Conservation (phyloP, 202 grass and related monocot genomes). For the Brachypodium distachyon region DNA sequence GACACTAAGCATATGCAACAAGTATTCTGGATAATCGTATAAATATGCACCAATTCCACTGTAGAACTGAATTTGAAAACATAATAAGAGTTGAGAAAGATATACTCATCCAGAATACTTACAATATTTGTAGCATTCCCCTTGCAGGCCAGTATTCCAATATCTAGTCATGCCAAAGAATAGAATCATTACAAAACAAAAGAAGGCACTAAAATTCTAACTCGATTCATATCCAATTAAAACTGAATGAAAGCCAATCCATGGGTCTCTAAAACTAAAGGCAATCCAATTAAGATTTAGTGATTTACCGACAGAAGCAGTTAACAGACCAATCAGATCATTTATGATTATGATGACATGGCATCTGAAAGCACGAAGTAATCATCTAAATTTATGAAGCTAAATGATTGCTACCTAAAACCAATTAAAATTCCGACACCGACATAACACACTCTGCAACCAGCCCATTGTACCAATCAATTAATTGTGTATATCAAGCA, state of each 20-base stretch:
- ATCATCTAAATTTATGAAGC: not conserved
- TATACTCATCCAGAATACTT: slow-evolving; percentile 22
- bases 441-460: not conserved
- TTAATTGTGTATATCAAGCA: not conserved
- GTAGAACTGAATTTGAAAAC: not conserved
- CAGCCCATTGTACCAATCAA: not conserved
- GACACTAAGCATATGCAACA: not conserved
- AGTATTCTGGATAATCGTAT: not conserved
- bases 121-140: slow-evolving; percentile 98
- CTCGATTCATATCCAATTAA: not conserved
- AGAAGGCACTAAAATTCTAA: not conserved
- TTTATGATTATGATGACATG: not conserved
- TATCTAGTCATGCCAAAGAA: slow-evolving; percentile 34
- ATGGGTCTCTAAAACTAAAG: not conserved
- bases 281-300: not conserved
- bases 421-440: not conserved
- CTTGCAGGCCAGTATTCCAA: slow-evolving; percentile 78
- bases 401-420: not conserved
- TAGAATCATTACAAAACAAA: not conserved
- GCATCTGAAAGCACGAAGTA: not conserved
- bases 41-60: not conserved
- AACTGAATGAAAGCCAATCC: not conserved
- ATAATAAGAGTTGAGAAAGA: not conserved
- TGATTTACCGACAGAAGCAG: not conserved
- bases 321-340: not conserved